These are phyloP conservation scores for Annona squamosa DNA, from an alignment of 164 flowering plant species.

Conservation along the genomic window DNA sequence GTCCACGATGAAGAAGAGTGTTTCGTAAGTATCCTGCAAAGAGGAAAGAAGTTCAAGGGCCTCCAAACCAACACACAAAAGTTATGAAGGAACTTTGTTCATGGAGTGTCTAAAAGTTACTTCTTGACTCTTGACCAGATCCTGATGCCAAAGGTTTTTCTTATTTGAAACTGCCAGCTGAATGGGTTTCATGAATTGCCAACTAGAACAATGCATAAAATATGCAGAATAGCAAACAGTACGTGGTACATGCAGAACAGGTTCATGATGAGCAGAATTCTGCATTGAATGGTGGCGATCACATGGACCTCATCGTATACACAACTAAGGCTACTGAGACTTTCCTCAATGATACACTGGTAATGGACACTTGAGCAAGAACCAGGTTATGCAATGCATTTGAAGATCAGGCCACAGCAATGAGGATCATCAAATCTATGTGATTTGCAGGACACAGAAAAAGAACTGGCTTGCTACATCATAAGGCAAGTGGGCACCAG, in stretches of 20 bases:
- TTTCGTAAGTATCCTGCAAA: slow-evolving; percentile 78
- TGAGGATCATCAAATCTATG: background rate
- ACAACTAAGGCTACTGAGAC: background rate
- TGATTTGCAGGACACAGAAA: background rate
- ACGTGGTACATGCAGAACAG: background rate
- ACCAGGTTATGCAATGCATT: background rate
- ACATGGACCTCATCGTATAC: background rate
- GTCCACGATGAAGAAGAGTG: slow-evolving; percentile 90
- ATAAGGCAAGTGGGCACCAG: background rate
- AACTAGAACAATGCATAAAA: too few relatives aligned
- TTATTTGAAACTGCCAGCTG: background rate
- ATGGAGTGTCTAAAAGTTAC: background rate
- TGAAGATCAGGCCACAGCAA: background rate
- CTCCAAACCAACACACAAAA: background rate
- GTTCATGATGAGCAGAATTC: background rate
- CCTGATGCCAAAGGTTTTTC: background rate
- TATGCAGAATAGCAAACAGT: background rate
- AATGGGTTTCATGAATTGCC: background rate
- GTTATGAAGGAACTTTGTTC: background rate
- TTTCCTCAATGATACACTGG: background rate
- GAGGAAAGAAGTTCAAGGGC: background rate
- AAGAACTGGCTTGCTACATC: background rate
- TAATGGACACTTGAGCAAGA: background rate
- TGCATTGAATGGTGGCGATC: background rate
- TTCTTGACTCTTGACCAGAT: background rate